A percentile compares a stretch with the other conserved stretches of the same genome.
Evolutionary conservation across 2,329 filamentous ascomycete genomes (phyloP).

Genomic region (Phaeosphaeria sp.): DNA sequence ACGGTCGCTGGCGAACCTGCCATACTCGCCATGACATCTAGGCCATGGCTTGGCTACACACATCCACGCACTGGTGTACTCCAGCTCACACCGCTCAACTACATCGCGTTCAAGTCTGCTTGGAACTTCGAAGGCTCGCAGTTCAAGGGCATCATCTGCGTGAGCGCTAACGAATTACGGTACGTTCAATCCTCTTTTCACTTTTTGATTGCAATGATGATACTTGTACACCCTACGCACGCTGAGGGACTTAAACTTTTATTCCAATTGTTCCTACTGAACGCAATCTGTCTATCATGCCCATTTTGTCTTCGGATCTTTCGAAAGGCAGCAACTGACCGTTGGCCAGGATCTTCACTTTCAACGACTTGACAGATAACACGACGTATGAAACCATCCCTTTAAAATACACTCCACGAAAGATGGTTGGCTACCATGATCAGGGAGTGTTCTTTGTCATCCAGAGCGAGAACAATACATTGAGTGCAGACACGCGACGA

Average conservation of each 20-base stretch:
- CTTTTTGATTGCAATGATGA: conserved; percentile 65
- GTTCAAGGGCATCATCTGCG: conserved; percentile 92
- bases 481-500: conserved; percentile 79
- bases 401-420: conserved; percentile 87
- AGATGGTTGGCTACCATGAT: conserved; percentile 86
- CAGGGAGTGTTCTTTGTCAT: conserved; percentile 92
- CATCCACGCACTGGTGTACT: conserved; percentile 87
- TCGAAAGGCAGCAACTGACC: conserved; percentile 16
- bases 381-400: conserved; percentile 86
- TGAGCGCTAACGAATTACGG: conserved; percentile 87
- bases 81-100: conserved; percentile 90
- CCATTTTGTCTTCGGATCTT: background rate
- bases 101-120: conserved; percentile 86
- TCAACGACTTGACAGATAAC: conserved; percentile 85
- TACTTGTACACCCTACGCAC: conserved; percentile 56
- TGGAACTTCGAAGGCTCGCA: conserved; percentile 98
- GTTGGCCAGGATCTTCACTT: conserved; percentile 80
- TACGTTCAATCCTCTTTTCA: conserved; percentile 55
- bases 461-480: conserved; percentile 89
- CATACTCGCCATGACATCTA: conserved; percentile 87
- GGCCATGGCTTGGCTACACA: conserved; percentile 95
- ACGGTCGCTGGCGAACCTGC: conserved; percentile 83
- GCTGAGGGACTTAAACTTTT: conserved; percentile 57
- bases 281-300: conserved; percentile 27
- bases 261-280: conserved; percentile 99